Evolutionary conservation across 306 rosid species (phyloP), one percentile per base, ranked within the genome.

Genomic region (Quercus rubra): DNA sequence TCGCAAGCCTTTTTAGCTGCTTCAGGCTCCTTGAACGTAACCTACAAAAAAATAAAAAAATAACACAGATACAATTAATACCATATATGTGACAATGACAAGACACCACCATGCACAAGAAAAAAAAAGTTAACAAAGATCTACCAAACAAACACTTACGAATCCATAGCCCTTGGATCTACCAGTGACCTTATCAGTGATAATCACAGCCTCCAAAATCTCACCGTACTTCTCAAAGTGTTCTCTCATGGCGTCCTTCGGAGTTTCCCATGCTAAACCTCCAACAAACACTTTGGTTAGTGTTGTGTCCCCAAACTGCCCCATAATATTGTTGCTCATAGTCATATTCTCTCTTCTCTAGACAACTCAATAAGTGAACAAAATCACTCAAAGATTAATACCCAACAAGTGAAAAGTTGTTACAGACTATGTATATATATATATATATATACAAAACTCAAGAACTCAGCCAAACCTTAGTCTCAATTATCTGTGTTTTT

Each of bases 101-200:
- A 41, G 46, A 41, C 46, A 41, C 46, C 46, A 8, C 46, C 46
- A 41, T 41, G 46, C 46, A 41, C 3, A 9, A 20, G 2, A 71
- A 0, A 35, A 54, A 25, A 14, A 52, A 63, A 20, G 2, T 6
- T 6, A 41, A 8, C 15, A 38, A 13, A 6, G 46, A 41, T 41
- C 46, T 41, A 41, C 11, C 12, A 8, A 41, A 17, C 25, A 14
- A 5, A 64, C 9, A 83, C 97, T 81, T 83, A 93, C 98, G 73
- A 93, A 93, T 77, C 98, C 98, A 73, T 93, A 93, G 85, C 98
- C 98, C 85, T 93, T 93, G 93, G 98, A 93, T 91, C 94, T 86
- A 86, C 89, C 97, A 28, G 94, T 93, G 73, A 83, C 64, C 79
- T 93, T 93, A 55, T 93, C 98, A n/a, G 87, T 87, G 83, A 93